phyloP scores from a whole-genome alignment of 805 yeast genomes.

The Yarrowia sp. region DNA sequence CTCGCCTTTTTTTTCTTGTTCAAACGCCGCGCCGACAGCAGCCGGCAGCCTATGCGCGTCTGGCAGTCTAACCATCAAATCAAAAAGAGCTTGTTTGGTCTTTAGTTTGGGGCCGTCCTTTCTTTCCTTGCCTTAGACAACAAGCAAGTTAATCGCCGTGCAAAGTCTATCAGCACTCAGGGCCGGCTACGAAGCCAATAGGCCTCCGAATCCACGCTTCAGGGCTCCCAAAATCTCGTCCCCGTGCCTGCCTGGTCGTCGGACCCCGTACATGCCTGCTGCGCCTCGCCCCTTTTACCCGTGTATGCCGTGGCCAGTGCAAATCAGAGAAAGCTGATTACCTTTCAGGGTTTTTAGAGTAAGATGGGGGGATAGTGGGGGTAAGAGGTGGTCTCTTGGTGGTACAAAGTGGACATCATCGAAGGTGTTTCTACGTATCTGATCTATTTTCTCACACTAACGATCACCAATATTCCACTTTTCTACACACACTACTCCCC shows the following conservation, averaged over 20 bases:
- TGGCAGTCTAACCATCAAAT: conserved; percentile 1
- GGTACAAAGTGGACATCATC: too few relatives aligned
- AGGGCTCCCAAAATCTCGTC: too few relatives aligned
- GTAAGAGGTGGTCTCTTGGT: too few relatives aligned
- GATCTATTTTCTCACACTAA: too few relatives aligned
- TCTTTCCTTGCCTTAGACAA: background rate
- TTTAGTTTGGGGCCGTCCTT: conserved; percentile 13
- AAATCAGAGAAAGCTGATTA: conserved; percentile 10
- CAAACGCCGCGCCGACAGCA: conserved; percentile 19
- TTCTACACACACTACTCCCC: too few relatives aligned
- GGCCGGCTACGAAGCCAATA: background rate
- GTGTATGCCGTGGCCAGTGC: conserved; percentile 7
- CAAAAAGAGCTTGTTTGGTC: conserved; percentile 7
- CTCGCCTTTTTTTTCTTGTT: background rate
- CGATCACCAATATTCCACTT: too few relatives aligned
- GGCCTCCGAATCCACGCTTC: background rate
- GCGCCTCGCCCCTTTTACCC: conserved; percentile 16
- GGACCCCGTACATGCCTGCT: conserved; percentile 25
- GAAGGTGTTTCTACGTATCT: too few relatives aligned
- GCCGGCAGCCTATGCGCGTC: conserved; percentile 20
- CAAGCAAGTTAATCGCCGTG: conserved; percentile 30
- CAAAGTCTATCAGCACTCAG: background rate
- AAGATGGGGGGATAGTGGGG: too few relatives aligned
- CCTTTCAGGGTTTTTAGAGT: conserved; percentile 5
- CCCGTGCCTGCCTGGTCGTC: conserved; percentile 18